phyloP scores from a whole-genome alignment of 2,329 filamentous ascomycete species.

The Colletotrichum navitas region DNA sequence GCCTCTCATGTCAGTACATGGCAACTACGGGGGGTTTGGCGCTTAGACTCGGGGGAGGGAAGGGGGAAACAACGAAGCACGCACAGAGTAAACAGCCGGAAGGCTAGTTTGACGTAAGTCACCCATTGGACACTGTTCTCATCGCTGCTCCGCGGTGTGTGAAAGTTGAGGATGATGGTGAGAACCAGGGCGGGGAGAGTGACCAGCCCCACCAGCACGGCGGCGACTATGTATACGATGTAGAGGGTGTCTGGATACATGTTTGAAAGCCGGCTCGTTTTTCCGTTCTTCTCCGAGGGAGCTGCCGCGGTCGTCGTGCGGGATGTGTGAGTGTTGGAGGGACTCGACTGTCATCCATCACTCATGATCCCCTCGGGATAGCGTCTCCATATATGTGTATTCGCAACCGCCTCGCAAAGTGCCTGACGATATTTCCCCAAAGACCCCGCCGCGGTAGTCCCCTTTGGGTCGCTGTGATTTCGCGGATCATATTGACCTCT shows the following conservation, averaged over 20 bases:
- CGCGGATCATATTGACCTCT: too few relatives aligned
- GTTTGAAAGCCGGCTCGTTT: background rate
- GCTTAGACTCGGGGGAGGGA: background rate
- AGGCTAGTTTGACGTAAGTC: slow-evolving; percentile 45
- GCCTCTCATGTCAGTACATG: background rate
- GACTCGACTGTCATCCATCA: background rate
- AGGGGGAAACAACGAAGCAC: slow-evolving; percentile 21
- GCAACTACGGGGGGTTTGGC: slow-evolving; percentile 25
- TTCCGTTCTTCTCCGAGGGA: background rate
- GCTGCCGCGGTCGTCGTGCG: background rate
- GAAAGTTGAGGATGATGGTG: slow-evolving; percentile 45
- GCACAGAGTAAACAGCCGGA: slow-evolving; percentile 47
- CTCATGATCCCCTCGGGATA: background rate
- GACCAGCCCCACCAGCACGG: slow-evolving; percentile 41
- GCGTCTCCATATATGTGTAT: background rate
- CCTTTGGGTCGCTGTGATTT: background rate
- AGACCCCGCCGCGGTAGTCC: background rate
- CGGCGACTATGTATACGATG: slow-evolving; percentile 31
- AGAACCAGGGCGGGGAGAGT: slow-evolving; percentile 43
- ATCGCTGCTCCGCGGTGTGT: slow-evolving; percentile 40
- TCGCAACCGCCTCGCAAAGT: too few relatives aligned
- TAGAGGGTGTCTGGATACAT: background rate
- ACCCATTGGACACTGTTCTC: slow-evolving; percentile 47
- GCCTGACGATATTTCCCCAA: background rate
- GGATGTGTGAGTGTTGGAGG: too few relatives aligned